phyloP scores from a whole-genome alignment of 2,329 filamentous ascomycete species.

The Penicillium sp. region DNA sequence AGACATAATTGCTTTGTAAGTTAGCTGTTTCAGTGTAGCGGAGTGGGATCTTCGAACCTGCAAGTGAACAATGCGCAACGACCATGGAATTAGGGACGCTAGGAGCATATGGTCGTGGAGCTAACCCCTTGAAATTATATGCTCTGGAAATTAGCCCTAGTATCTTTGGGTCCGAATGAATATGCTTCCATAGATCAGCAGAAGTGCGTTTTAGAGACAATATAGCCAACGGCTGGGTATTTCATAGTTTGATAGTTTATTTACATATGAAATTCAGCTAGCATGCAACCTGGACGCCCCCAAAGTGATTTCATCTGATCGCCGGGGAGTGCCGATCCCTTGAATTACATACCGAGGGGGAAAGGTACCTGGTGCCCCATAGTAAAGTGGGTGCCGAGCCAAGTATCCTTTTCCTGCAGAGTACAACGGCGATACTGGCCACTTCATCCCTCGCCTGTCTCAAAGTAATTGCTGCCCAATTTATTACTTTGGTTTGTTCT shows the following conservation, averaged over 20 bases:
- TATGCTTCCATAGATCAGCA: not conserved
- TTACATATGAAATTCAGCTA: not conserved
- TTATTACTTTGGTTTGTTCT: not conserved
- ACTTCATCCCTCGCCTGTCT: conserved; percentile 25
- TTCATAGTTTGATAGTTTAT: too few relatives aligned
- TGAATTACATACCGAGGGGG: conserved; percentile 20
- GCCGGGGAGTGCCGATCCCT: conserved; percentile 19
- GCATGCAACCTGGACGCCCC: not conserved
- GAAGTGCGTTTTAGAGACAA: too few relatives aligned
- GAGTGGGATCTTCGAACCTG: not conserved
- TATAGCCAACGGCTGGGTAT: too few relatives aligned
- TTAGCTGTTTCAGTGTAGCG: too few relatives aligned
- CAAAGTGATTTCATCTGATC: conserved; percentile 16
- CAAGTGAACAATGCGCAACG: not conserved
- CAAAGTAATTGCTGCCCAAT: conserved; percentile 21
- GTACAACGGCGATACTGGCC: conserved; percentile 13
- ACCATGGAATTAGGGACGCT: not conserved
- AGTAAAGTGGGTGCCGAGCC: conserved; percentile 11
- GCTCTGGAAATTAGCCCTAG: too few relatives aligned
- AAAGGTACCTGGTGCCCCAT: conserved; percentile 19
- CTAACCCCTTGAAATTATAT: not conserved
- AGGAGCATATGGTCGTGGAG: not conserved
- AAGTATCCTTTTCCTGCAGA: conserved; percentile 22
- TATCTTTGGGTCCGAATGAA: not conserved
- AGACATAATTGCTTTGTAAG: too few relatives aligned